A percentile compares a stretch with the other conserved stretches of the same genome.
These are phyloP conservation scores for Pseudogymnoascus sp. DNA, from an alignment of 2,329 filamentous ascomycete species.

Conservation along the genomic window DNA sequence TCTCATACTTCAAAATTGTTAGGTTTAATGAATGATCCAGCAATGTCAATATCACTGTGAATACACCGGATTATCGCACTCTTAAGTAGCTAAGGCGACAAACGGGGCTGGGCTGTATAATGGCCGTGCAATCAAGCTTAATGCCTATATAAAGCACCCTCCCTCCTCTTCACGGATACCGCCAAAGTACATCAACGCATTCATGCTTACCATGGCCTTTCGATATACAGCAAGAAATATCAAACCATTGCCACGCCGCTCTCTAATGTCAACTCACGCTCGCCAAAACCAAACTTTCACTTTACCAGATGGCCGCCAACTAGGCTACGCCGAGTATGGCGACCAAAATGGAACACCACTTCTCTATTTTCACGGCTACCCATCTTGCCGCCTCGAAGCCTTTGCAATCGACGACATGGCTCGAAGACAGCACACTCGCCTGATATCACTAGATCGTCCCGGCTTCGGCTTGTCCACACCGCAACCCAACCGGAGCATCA, in stretches of 20 bases:
- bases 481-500: conserved; percentile 21
- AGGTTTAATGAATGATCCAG: not conserved
- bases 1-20: not conserved
- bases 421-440: conserved; percentile 21
- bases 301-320: conserved; percentile 33
- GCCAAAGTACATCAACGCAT: not conserved
- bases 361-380: conserved; percentile 37
- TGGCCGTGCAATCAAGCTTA: not conserved
- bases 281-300: conserved; percentile 19
- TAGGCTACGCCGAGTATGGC: conserved; percentile 37
- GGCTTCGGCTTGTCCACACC: conserved; percentile 35
- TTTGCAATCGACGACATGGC: conserved; percentile 22
- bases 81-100: not conserved
- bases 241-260: not conserved
- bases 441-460: conserved; percentile 35
- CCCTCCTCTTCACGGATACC: not conserved
- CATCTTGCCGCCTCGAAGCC: conserved; percentile 34
- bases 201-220: not conserved
- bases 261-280: conserved; percentile 7
- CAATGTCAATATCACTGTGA: not conserved
- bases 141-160: not conserved
- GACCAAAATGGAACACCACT: conserved; percentile 12
- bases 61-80: not conserved
- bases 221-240: not conserved
- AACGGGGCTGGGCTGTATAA: not conserved